Percentiles rank a stretch among this genome's conserved stretches.
Conservation (phyloP, 116 monocot genomes). For the Cymodocea nodosa region DNA sequence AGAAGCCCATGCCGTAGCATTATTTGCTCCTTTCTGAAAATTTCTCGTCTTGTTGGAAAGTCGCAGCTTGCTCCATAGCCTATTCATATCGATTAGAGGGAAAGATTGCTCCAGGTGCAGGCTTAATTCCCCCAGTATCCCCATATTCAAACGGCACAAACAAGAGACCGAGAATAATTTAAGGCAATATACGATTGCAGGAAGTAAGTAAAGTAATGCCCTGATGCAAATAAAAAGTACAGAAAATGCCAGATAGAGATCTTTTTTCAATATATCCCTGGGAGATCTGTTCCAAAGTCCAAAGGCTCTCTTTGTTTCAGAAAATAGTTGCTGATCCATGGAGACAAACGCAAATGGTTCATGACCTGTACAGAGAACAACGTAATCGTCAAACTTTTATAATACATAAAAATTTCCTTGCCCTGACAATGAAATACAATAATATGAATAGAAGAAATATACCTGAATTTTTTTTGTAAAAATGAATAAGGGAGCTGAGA, state of each 20-base stretch:
- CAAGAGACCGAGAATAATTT: constrained; percentile 25
- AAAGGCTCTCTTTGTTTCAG: constrained; percentile 4
- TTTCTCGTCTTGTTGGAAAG: constrained; percentile 55
- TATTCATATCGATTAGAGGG: constrained; percentile 50
- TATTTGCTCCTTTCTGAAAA: constrained; percentile 67
- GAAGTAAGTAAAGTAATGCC: constrained; percentile 24
- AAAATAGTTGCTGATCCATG: constrained; percentile 14
- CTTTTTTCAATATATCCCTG: constrained; percentile 25
- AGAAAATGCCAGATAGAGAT: constrained; percentile 47
- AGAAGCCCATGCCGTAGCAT: constrained; percentile 79
- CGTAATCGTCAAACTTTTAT: too few species aligned
- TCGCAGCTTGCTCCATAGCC: constrained; percentile 51
- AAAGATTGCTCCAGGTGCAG: constrained; percentile 35
- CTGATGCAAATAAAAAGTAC: constrained; percentile 41
- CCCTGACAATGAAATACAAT: neutral
- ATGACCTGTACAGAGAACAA: constrained; percentile 28
- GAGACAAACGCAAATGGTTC: constrained; percentile 43
- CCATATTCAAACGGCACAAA: constrained; percentile 12
- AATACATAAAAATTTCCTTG: neutral
- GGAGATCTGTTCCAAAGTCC: constrained; percentile 12
- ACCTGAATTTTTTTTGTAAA: constrained; percentile 59
- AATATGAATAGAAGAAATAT: neutral
- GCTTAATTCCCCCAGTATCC: constrained; percentile 20
- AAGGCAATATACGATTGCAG: constrained; percentile 27
- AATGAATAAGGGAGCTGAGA: constrained; percentile 33